A percentile compares a stretch with the other conserved stretches of the same genome.
These are phyloP conservation scores for Streptanthus diversifolius DNA, from an alignment of 345 rosid species.

Conservation along the genomic window DNA sequence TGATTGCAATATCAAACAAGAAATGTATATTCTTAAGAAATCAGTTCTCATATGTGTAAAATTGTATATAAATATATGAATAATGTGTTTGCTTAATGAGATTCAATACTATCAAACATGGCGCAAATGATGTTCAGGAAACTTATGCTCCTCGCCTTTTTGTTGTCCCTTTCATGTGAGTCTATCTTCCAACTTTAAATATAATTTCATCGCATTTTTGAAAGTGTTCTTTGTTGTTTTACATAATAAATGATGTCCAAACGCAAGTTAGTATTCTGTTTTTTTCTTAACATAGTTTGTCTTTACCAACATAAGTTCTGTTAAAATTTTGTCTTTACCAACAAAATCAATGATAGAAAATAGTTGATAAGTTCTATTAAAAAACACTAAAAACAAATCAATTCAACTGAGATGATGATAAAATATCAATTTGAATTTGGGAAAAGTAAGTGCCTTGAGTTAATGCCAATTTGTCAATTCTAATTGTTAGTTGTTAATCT, in stretches of 20 bases:
- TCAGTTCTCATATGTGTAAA: neutral
- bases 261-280: neutral
- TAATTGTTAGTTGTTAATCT: no score
- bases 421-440: no score
- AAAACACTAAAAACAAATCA: no score
- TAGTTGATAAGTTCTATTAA: no score
- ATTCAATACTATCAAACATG: neutral
- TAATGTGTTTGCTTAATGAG: neutral
- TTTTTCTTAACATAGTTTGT: no score
- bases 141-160: neutral
- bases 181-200: neutral
- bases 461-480: no score
- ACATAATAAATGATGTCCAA: neutral
- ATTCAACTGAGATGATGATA: no score
- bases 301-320: no score
- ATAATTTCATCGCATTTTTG: neutral
- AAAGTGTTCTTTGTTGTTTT: neutral
- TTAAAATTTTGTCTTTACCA: no score
- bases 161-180: conserved; percentile 21
- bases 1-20: neutral
- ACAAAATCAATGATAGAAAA: no score
- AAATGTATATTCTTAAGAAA: neutral
- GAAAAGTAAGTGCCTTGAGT: no score
- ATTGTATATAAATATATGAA: neutral
- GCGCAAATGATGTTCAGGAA: neutral